These are phyloP conservation scores for Ceratocystis harringtonii DNA, from an alignment of 2,329 filamentous ascomycete species.

Conservation along the genomic window DNA sequence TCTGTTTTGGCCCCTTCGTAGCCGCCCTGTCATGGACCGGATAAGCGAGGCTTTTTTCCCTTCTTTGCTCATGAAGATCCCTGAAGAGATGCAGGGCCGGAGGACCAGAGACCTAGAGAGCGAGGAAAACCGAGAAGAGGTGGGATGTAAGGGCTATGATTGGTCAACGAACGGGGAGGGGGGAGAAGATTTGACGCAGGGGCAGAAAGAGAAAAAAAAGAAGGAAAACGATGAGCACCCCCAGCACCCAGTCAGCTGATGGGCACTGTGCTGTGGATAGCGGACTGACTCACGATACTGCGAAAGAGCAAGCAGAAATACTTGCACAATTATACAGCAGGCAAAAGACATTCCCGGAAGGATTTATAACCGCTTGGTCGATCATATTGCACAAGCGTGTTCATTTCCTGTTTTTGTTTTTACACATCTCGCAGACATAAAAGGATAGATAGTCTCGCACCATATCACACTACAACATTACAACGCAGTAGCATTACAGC, in stretches of 20 bases:
- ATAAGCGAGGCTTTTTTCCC: neutral
- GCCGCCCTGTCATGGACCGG: neutral
- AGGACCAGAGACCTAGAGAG: no score
- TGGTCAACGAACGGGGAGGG: neutral
- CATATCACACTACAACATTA: neutral
- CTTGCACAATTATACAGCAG: no score
- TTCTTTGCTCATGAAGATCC: neutral
- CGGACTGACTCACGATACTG: no score
- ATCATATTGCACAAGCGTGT: neutral
- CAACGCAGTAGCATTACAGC: no score
- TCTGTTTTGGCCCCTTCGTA: neutral
- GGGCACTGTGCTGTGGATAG: no score
- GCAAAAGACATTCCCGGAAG: neutral
- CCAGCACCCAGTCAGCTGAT: no score
- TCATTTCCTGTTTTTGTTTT: conserved; percentile 2
- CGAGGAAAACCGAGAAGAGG: no score
- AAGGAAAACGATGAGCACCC: neutral
- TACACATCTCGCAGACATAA: neutral
- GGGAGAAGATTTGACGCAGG: neutral
- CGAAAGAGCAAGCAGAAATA: neutral
- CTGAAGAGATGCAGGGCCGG: neutral
- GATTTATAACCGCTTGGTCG: neutral
- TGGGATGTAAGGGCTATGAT: neutral
- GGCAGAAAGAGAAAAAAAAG: neutral
- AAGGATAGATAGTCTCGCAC: neutral